These are phyloP conservation scores for Paraphaeosphaeria minitans DNA, from an alignment of 2,329 filamentous ascomycete species.

Conservation along the genomic window DNA sequence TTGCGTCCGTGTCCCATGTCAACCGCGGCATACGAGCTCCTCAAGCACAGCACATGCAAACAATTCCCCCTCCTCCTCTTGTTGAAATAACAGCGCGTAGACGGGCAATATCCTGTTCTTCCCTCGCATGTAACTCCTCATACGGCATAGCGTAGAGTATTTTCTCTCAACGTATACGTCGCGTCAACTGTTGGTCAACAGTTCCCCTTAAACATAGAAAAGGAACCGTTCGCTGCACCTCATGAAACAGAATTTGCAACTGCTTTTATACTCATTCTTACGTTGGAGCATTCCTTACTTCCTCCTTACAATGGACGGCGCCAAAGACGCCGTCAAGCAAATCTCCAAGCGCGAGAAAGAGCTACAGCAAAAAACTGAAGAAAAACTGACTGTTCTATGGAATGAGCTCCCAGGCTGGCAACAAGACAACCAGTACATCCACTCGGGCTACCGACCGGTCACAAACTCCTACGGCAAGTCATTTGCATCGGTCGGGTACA, in stretches of 20 bases:
- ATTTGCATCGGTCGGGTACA: slow-evolving; percentile 62
- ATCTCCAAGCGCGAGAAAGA: slow-evolving; percentile 28
- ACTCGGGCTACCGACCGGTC: slow-evolving; percentile 66
- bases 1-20: neutral
- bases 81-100: neutral
- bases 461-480: slow-evolving; percentile 66
- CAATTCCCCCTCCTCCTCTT: too few species aligned
- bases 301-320: slow-evolving; percentile 25
- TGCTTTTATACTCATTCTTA: neutral
- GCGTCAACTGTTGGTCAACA: neutral
- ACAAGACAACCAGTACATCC: slow-evolving; percentile 72
- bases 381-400: slow-evolving; percentile 56
- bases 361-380: slow-evolving; percentile 43
- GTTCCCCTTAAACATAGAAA: neutral
- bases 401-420: slow-evolving; percentile 53
- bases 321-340: slow-evolving; percentile 25
- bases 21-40: neutral
- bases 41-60: neutral
- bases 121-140: slow-evolving; percentile 2
- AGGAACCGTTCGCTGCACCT: neutral
- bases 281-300: too few species aligned
- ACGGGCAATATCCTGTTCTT: neutral
- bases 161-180: neutral
- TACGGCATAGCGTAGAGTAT: slow-evolving; percentile 3
- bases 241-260: neutral